Base-by-base conservation (phyloP, 345 rosid species). In the Leavenworthia alabamica region DNA sequence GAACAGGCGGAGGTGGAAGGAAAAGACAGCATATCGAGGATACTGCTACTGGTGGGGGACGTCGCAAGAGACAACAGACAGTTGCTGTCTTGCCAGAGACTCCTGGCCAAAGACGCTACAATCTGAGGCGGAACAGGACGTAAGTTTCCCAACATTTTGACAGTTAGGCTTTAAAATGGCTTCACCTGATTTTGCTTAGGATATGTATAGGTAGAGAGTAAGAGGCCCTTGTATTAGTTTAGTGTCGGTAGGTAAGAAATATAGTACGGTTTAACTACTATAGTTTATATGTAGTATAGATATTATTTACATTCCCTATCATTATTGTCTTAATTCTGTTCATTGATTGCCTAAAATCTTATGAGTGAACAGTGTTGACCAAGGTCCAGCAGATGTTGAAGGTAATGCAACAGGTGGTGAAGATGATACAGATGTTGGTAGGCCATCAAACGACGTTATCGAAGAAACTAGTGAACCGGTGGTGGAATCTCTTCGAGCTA, bases 51-150 rank as follows among this genome's bases (percentile, higher is more conserved):
- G 79, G 83, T 76, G 86, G 83, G 74, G 86, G 83, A 56, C 78
- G 74, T 31, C 77, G 81, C 77, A 88, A 82, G 81, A 81, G 80
- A 72, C 83, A 45, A 50, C 90, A 82, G 61, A 75, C 77, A 26
- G 74, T 70, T 56, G 77, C 79, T 68, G 62, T 67, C 7, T 78
- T 59, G n/a, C 71, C 58, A 45, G 79, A 70, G 70, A 74, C 86
- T 39, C 87, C 86, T 22, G 88, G 80, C 49, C 82, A 75, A 67
- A 83, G 53, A 57, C 84, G 91, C 47, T 91, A 91, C 80, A 84
- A 88, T 82, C 86, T 91, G 59, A 80, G 98, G 73, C 77, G 96
- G 71, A 77, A 72, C 37, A 87, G 59, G 74, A 68, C 22, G 96
- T 91, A 82, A 84, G 90, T 72, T 73, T 41, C 24, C 29, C 40